Percentiles rank a stretch among this genome's conserved stretches.
These are phyloP conservation scores for Tetrahymena borealis DNA, from an alignment of 73 alveolate genomes.

Conservation along the genomic window DNA sequence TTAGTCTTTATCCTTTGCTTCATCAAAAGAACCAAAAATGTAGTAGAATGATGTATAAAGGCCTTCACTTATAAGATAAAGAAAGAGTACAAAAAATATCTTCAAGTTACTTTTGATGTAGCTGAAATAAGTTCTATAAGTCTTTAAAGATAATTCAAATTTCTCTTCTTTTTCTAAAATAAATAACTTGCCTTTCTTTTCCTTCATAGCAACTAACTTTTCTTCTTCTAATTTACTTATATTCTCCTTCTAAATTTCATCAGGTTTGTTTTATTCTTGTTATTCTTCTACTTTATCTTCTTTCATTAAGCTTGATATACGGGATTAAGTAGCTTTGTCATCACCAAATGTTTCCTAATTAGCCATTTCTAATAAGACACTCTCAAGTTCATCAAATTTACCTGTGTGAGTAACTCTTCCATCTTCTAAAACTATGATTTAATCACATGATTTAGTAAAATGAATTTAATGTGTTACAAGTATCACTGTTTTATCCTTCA, in stretches of 20 bases:
- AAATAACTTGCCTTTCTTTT: neutral
- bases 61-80: neutral
- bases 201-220: neutral
- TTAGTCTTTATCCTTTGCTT: neutral
- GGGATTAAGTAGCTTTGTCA: neutral
- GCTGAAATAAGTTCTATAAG: neutral
- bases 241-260: neutral
- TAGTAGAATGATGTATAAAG: neutral
- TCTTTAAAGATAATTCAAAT: neutral
- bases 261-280: neutral
- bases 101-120: neutral
- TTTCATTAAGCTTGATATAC: neutral
- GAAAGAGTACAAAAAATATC: neutral
- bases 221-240: neutral
- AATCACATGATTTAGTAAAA: slow-evolving; percentile 14
- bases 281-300: neutral
- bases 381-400: neutral
- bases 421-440: neutral
- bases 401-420: slow-evolving; percentile 19
- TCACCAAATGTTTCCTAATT: neutral
- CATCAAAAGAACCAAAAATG: neutral
- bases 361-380: neutral
- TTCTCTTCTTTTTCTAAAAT: neutral
- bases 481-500: slow-evolving; percentile 11
- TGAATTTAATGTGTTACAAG: slow-evolving; percentile 23